Conservation (phyloP, 1,284 basidiomycete genomes). For the Caloboletus firmus region DNA sequence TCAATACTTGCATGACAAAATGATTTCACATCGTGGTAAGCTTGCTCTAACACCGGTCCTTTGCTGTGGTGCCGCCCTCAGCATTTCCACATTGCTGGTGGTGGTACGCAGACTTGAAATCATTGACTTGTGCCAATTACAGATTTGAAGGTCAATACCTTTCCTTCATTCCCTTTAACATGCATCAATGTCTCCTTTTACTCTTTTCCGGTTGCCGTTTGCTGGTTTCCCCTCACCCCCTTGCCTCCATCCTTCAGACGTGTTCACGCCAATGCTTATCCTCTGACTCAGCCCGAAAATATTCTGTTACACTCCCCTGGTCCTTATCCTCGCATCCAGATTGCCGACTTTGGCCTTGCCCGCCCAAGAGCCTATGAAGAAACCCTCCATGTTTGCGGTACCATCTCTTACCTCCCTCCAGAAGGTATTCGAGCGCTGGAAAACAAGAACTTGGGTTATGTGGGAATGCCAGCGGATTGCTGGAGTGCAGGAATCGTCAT, state of each 20-base stretch:
- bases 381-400: constrained; percentile 79
- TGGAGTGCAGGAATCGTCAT: constrained; percentile 81
- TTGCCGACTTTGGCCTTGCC: constrained; percentile 86
- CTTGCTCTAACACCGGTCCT: background rate
- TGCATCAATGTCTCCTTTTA: background rate
- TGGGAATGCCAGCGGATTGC: constrained; percentile 78
- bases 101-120: background rate
- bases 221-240: background rate
- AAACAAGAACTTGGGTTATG: constrained; percentile 67
- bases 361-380: constrained; percentile 76
- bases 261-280: background rate
- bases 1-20: constrained; percentile 69
- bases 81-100: background rate
- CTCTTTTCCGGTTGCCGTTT: background rate
- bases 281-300: constrained; percentile 70
- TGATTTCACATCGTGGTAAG: constrained; percentile 79
- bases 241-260: background rate
- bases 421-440: constrained; percentile 78
- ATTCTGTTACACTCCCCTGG: constrained; percentile 74
- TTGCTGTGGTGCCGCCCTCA: background rate
- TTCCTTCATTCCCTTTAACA: background rate
- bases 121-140: constrained; percentile 3
- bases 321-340: constrained; percentile 77
- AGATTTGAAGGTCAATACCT: constrained; percentile 68
- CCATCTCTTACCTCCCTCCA: constrained; percentile 81